Percentiles rank a stretch among this genome's conserved stretches.
Evolutionary conservation across 1,284 basidiomycete genomes (phyloP).

Genomic region (Cystodermella granulosa): DNA sequence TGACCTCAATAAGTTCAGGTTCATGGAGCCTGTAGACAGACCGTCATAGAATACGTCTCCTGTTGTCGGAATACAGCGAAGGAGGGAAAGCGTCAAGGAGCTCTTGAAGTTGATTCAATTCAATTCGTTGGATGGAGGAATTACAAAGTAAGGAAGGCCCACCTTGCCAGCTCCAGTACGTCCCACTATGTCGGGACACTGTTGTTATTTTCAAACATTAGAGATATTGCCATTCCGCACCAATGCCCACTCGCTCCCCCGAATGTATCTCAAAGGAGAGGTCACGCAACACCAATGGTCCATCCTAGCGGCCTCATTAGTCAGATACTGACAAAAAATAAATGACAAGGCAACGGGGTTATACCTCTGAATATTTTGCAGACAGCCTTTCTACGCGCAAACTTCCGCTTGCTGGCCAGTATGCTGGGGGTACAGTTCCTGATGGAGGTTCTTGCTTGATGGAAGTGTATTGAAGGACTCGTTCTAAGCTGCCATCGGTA

Average conservation of each 20-base stretch:
- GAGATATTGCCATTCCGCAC: background rate
- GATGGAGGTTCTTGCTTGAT: slow-evolving; percentile 78
- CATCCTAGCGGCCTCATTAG: background rate
- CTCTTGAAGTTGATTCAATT: no score
- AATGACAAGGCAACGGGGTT: background rate
- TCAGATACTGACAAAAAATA: background rate
- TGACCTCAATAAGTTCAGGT: slow-evolving; percentile 49
- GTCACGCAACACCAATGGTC: slow-evolving; percentile 1
- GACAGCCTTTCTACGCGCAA: slow-evolving; percentile 39
- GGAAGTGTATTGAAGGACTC: slow-evolving; percentile 75
- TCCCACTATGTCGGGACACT: slow-evolving; percentile 35
- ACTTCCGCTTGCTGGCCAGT: slow-evolving; percentile 68
- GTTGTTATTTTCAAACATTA: background rate
- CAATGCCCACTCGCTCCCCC: slow-evolving; percentile 4
- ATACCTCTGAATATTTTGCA: slow-evolving; percentile 3
- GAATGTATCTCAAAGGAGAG: slow-evolving; percentile 3
- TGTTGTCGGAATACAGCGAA: slow-evolving; percentile 42
- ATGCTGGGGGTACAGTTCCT: slow-evolving; percentile 62
- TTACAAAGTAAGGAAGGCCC: background rate
- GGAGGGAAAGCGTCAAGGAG: slow-evolving; percentile 36
- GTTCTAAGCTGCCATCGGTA: no score
- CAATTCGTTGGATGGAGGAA: background rate
- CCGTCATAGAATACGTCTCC: slow-evolving; percentile 45
- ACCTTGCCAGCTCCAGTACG: slow-evolving; percentile 62
- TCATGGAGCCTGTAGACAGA: slow-evolving; percentile 36